Evolutionary conservation across 768 basidiomycete species (phyloP), one percentile per base, ranked within the genome.

Genomic region (Agrocybe praecox): DNA sequence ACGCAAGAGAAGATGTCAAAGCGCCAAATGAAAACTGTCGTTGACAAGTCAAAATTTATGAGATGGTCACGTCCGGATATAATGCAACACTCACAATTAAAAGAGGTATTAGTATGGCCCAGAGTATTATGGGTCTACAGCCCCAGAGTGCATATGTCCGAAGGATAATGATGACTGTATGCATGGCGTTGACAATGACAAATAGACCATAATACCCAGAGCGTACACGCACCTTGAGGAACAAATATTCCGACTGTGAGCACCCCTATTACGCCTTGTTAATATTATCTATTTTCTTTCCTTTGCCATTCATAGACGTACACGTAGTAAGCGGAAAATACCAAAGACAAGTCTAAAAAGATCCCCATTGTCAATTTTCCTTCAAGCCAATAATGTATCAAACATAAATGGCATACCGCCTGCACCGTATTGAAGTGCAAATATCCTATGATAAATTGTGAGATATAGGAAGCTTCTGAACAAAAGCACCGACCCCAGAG

Each of bases 131-230:
- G 2, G 15, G 44, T 23, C 29, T 26, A 32, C 53, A 29, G 6
- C 53, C 53, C 53, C 53, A 53, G 21, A 53, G 17, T 14, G 53
- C 53, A 19, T 53, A 53, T 6, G 53, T 53, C 3, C 53, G 53
- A 22, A 53, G 53, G 19, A 53, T 21, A 15, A 53, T 36, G 6
- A 53, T 45, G 26, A 19, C 53, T 29, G 26, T 53, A 17, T 8
- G 3, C 26, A 29, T 29, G 26, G 9, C 26, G 26, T 29, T 9
- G 26, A 29, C 9, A 9, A 29, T 29, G 26, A 29, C 9, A 29
- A 29, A 9, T 29, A n/a, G n/a, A n/a, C n/a, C n/a, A n/a, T n/a
- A n/a, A n/a, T 29, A 29, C 9, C 9, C 4, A 29, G 9, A 14
- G 14, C n/a, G n/a, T 45, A 33, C 12, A 44, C 53, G 26, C 8